These are phyloP conservation scores for Tricholoma sp. DNA, from an alignment of 768 basidiomycete species.

Conservation along the genomic window DNA sequence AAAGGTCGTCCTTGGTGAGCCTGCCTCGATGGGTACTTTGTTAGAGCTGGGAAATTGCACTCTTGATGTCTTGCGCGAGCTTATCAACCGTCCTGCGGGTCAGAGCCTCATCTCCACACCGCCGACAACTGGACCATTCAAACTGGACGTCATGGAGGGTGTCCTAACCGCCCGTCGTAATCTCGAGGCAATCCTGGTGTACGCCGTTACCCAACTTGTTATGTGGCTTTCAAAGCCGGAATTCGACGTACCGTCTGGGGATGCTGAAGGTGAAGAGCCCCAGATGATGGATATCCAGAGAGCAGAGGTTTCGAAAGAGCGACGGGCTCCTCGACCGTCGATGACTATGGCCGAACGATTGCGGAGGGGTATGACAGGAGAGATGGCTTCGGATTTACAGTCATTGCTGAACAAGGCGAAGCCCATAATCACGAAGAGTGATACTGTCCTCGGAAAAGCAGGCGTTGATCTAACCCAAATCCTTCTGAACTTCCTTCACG, in stretches of 20 bases:
- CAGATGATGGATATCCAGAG: constrained; percentile 30
- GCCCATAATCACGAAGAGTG: constrained; percentile 57
- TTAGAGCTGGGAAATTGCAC: constrained; percentile 81
- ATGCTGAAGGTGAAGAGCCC: constrained; percentile 42
- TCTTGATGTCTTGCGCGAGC: constrained; percentile 65
- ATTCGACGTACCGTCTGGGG: constrained; percentile 39
- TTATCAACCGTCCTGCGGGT: constrained; percentile 56
- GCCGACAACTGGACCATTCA: constrained; percentile 21
- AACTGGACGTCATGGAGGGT: constrained; percentile 54
- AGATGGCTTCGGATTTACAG: constrained; percentile 72
- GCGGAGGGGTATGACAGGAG: constrained; percentile 74
- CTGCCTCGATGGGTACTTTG: constrained; percentile 80
- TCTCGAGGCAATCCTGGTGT: constrained; percentile 65
- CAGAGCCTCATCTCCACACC: constrained; percentile 41
- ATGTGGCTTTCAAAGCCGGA: constrained; percentile 77
- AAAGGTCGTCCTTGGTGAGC: constrained; percentile 78
- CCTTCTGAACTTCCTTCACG: constrained; percentile 60
- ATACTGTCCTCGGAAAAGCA: constrained; percentile 39
- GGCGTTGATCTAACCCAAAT: constrained; percentile 55
- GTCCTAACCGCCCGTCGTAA: constrained; percentile 53
- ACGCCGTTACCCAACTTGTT: constrained; percentile 71
- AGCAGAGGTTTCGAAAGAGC: constrained; percentile 21
- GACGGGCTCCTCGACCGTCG: constrained; percentile 39
- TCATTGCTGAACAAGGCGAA: constrained; percentile 61
- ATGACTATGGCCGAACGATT: constrained; percentile 58